phyloP scores from a whole-genome alignment of 1,284 basidiomycete genomes.

The Vanrija humicola region DNA sequence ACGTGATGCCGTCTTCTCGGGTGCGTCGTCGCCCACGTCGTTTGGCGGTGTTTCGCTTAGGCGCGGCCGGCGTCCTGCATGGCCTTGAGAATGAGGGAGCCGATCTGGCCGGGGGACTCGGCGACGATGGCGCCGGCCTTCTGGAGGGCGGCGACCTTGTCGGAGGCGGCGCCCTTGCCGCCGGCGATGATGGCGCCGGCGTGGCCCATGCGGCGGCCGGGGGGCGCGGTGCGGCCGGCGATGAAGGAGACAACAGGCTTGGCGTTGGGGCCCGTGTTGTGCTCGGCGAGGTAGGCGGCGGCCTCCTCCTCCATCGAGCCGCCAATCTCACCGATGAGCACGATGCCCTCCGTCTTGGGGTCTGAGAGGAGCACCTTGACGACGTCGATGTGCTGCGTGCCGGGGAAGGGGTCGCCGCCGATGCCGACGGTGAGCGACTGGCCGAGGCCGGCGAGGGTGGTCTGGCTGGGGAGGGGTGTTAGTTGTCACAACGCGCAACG shows the following conservation, averaged over 20 bases:
- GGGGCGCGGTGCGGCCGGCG: conserved; percentile 94
- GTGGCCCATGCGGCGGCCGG: conserved; percentile 97
- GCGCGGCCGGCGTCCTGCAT: conserved; percentile 80
- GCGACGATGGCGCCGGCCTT: conserved; percentile 91
- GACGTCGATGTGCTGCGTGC: conserved; percentile 88
- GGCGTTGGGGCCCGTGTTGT: conserved; percentile 84
- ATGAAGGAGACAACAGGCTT: conserved; percentile 99
- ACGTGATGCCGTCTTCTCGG: too few relatives aligned
- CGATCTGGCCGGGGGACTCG: conserved; percentile 94
- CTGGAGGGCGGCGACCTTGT: conserved; percentile 93
- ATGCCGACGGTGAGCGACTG: conserved; percentile 97
- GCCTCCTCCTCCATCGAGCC: conserved; percentile 99
- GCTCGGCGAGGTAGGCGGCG: conserved; percentile 86
- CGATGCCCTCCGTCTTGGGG: conserved; percentile 88
- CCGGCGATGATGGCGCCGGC: conserved; percentile 97
- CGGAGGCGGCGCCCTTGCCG: conserved; percentile 92
- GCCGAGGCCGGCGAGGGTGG: conserved; percentile 91
- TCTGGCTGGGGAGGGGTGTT: conserved; percentile 61
- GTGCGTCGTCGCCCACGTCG: too few relatives aligned
- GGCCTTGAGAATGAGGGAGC: conserved; percentile 77
- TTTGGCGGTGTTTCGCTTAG: conserved; percentile 43
- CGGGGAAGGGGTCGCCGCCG: conserved; percentile 91
- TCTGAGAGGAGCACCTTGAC: conserved; percentile 96
- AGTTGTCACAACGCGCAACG: neutral
- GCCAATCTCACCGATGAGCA: conserved; percentile 98